phyloP scores from a whole-genome alignment of 2,329 filamentous ascomycete genomes.

The Diaporthe batatas region DNA sequence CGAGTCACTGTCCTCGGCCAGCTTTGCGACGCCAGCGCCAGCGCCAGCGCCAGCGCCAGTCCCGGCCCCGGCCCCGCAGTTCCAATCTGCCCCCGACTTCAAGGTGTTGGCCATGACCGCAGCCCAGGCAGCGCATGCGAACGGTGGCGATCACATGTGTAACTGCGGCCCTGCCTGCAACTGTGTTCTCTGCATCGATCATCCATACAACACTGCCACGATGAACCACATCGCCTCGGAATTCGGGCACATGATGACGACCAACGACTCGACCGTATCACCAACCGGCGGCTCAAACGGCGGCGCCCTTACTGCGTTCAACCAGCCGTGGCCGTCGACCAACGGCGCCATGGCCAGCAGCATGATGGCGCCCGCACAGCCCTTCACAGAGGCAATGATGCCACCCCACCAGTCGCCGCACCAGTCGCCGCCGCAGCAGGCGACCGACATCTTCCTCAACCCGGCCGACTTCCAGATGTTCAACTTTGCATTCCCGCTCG shows the following conservation, averaged over 20 bases:
- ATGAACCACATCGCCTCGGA: slow-evolving; percentile 51
- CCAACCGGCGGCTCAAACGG: slow-evolving; percentile 38
- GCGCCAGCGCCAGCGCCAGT: background rate
- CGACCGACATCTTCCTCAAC: slow-evolving; percentile 41
- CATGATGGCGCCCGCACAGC: slow-evolving; percentile 37
- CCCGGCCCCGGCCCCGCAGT: slow-evolving; percentile 48
- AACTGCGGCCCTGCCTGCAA: slow-evolving; percentile 75
- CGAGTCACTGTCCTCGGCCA: slow-evolving; percentile 43
- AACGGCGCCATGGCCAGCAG: slow-evolving; percentile 30
- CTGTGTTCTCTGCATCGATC: slow-evolving; percentile 76
- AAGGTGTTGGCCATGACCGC: slow-evolving; percentile 55
- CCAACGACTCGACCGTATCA: slow-evolving; percentile 36
- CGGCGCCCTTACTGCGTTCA: slow-evolving; percentile 38
- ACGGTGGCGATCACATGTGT: slow-evolving; percentile 60
- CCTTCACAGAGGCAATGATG: slow-evolving; percentile 30
- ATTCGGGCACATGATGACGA: slow-evolving; percentile 47
- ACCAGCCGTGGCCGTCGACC: slow-evolving; percentile 36
- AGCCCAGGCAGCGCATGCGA: slow-evolving; percentile 10
- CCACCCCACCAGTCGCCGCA: slow-evolving; percentile 34
- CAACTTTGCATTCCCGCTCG: slow-evolving; percentile 40
- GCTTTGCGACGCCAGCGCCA: slow-evolving; percentile 34
- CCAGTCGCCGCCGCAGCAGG: slow-evolving; percentile 40
- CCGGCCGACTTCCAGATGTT: slow-evolving; percentile 43
- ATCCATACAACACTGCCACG: slow-evolving; percentile 76
- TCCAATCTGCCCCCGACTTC: slow-evolving; percentile 53